These are phyloP conservation scores for Macrophomina phaseolina DNA, from an alignment of 2,329 filamentous ascomycete species.

Conservation along the genomic window DNA sequence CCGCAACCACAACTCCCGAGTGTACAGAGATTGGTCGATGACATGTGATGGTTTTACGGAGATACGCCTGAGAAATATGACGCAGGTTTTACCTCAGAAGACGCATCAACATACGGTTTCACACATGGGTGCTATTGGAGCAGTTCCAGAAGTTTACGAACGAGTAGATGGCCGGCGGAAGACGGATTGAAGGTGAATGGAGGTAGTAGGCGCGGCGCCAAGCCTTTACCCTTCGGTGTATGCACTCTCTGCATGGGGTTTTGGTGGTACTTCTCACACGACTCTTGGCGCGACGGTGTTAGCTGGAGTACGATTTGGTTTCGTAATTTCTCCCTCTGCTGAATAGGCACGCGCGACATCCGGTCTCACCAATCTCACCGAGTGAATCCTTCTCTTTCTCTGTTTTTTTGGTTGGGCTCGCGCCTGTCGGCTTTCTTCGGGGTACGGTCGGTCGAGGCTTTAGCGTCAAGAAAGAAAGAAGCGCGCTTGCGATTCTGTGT, in stretches of 20 bases:
- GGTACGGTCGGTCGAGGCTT: constrained; percentile 1
- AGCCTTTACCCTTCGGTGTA: constrained; percentile 14
- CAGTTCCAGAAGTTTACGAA: constrained; percentile 15
- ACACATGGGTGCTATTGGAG: neutral
- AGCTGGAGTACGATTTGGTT: constrained; percentile 24
- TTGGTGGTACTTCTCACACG: constrained; percentile 19
- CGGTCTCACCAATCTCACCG: constrained; percentile 15
- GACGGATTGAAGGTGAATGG: constrained; percentile 4
- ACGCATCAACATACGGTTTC: constrained; percentile 14
- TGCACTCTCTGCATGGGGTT: constrained; percentile 21
- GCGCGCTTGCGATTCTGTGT: constrained; percentile 17
- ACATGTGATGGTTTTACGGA: constrained; percentile 23
- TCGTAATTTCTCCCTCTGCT: constrained; percentile 10
- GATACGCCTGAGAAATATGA: constrained; percentile 11
- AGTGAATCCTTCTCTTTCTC: constrained; percentile 1
- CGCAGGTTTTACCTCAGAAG: constrained; percentile 15
- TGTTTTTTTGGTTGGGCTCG: constrained; percentile 16
- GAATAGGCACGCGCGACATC: neutral
- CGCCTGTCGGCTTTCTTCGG: neutral
- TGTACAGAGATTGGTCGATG: constrained; percentile 20
- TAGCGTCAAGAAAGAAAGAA: constrained; percentile 25
- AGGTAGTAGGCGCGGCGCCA: constrained; percentile 10
- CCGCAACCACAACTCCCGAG: constrained; percentile 17
- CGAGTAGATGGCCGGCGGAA: constrained; percentile 13
- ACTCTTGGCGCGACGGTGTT: constrained; percentile 23